Conservation (phyloP, 495 filamentous ascomycete genomes). For the Hypomontagnella submonticulosa region DNA sequence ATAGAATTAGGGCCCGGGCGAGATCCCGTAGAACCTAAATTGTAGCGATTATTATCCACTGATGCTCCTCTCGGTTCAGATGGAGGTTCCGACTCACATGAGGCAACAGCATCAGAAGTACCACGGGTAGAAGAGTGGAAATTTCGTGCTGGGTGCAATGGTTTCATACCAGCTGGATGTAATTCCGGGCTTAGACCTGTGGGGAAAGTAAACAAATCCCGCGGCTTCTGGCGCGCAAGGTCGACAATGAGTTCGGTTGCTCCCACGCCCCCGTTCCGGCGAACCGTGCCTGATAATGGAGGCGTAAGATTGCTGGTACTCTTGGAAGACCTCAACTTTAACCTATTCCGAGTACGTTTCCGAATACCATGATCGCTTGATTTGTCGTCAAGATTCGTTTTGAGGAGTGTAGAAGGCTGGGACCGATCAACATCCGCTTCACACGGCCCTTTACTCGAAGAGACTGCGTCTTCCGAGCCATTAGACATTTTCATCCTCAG, state of each 20-base stretch:
- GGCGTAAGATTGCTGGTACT: constrained; percentile 31
- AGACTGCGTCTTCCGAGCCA: constrained; percentile 27
- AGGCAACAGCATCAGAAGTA: not conserved
- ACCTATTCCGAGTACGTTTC: constrained; percentile 36
- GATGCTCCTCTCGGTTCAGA: not conserved
- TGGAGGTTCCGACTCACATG: constrained; percentile 2
- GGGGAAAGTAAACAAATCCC: constrained; percentile 39
- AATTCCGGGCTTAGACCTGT: constrained; percentile 13
- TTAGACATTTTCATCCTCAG: constrained; percentile 47
- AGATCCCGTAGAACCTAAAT: constrained; percentile 16
- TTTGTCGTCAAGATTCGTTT: constrained; percentile 11
- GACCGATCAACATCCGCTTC: constrained; percentile 2
- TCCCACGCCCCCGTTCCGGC: constrained; percentile 20
- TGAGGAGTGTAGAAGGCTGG: constrained; percentile 1
- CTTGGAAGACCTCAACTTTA: constrained; percentile 45
- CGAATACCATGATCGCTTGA: not conserved
- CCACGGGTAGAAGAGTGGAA: constrained; percentile 3
- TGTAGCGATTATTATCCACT: not conserved
- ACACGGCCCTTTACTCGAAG: constrained; percentile 11
- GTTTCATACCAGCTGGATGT: constrained; percentile 12
- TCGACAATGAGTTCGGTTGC: constrained; percentile 16
- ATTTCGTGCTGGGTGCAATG: constrained; percentile 10
- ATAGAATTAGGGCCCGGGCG: constrained; percentile 10
- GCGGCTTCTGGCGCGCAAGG: constrained; percentile 29
- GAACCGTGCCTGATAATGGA: constrained; percentile 27